Percentiles rank a stretch among this genome's conserved stretches.
Evolutionary conservation across 805 yeast genomes (phyloP).

Genomic region (Saccharomycopsis lassenensis): DNA sequence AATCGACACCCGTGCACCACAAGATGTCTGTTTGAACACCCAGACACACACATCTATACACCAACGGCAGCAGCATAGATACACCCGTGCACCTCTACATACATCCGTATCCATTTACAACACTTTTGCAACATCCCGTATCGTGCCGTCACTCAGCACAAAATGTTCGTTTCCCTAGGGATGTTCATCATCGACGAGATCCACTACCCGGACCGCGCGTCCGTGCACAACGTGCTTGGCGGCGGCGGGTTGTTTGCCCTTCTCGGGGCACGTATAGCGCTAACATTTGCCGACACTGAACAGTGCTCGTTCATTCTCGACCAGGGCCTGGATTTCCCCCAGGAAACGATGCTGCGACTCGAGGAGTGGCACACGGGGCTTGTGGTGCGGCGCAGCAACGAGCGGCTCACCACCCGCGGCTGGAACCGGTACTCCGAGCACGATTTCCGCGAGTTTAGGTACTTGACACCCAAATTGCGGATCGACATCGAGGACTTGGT

Average conservation of each 20-base stretch:
- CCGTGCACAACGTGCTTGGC: constrained; percentile 52
- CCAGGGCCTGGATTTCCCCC: constrained; percentile 70
- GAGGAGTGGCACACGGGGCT: constrained; percentile 53
- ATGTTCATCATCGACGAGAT: constrained; percentile 89
- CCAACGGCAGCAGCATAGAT: no score
- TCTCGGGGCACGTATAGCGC: constrained; percentile 56
- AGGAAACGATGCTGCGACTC: constrained; percentile 31
- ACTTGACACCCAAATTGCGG: constrained; percentile 49
- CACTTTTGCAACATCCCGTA: no score
- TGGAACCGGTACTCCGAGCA: constrained; percentile 61
- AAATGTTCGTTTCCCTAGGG: constrained; percentile 71
- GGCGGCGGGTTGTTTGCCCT: constrained; percentile 86
- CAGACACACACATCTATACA: no score
- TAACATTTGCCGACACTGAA: constrained; percentile 27
- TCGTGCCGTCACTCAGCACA: no score
- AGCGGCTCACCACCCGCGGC: constrained; percentile 67
- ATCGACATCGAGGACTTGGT: constrained; percentile 46
- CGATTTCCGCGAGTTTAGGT: constrained; percentile 52
- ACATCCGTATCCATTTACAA: no score
- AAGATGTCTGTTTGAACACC: no score
- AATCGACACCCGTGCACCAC: no score
- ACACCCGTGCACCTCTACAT: no score
- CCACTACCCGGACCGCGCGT: constrained; percentile 34
- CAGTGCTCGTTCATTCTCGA: constrained; percentile 65
- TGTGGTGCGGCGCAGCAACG: constrained; percentile 37